These are phyloP conservation scores for Aspergillus spinulosporus DNA, from an alignment of 2,329 filamentous ascomycete genomes.

Conservation along the genomic window DNA sequence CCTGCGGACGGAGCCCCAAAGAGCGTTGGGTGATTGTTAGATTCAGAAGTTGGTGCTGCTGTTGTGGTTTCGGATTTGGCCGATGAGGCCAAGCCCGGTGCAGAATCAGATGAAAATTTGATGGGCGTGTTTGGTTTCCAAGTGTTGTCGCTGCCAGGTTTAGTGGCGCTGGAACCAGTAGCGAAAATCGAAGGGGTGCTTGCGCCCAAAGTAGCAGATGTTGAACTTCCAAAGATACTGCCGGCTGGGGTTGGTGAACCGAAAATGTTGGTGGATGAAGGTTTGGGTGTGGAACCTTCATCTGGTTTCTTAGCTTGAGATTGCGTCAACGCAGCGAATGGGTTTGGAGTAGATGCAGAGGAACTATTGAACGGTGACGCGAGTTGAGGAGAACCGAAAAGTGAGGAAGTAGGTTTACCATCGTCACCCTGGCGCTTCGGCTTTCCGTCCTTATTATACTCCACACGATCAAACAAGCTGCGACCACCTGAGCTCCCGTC, in stretches of 20 bases:
- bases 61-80: slow-evolving; percentile 31
- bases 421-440: slow-evolving; percentile 27
- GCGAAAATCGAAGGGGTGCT: slow-evolving; percentile 23
- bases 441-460: slow-evolving; percentile 29
- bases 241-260: slow-evolving; percentile 21
- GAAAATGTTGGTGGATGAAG: slow-evolving; percentile 22
- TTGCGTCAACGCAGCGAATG: slow-evolving; percentile 19
- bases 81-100: slow-evolving; percentile 25
- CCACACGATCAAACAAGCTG: slow-evolving; percentile 40
- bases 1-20: slow-evolving; percentile 30
- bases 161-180: slow-evolving; percentile 11
- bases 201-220: slow-evolving; percentile 21
- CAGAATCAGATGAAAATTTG: slow-evolving; percentile 45
- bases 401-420: slow-evolving; percentile 20
- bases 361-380: slow-evolving; percentile 29
- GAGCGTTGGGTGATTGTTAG: slow-evolving; percentile 31
- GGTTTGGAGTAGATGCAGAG: slow-evolving; percentile 24
- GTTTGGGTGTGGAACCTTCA: slow-evolving; percentile 14
- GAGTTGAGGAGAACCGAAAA: slow-evolving; percentile 29
- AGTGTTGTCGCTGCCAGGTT: slow-evolving; percentile 42
- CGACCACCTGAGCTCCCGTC: slow-evolving; percentile 28
- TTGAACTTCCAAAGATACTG: slow-evolving; percentile 33
- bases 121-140: slow-evolving; percentile 52
- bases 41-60: slow-evolving; percentile 21
- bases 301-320: slow-evolving; percentile 17